phyloP scores from a whole-genome alignment of 2,329 filamentous ascomycete species.

The Diaporthe citriasiana region DNA sequence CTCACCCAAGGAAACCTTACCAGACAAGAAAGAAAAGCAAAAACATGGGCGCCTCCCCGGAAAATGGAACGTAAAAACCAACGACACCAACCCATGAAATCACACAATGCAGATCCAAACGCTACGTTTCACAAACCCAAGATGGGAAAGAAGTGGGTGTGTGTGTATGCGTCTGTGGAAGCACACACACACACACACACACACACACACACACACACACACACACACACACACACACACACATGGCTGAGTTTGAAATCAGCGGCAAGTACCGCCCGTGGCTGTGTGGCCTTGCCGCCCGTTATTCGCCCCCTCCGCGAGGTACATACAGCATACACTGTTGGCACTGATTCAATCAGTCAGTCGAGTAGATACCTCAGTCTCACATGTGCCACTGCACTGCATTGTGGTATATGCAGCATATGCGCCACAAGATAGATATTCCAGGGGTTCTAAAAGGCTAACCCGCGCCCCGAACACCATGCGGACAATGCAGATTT shows the following conservation, averaged over 20 bases:
- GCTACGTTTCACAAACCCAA: constrained; percentile 4
- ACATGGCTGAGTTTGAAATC: too few species aligned
- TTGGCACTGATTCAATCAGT: neutral
- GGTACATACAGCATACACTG: neutral
- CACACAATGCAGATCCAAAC: constrained; percentile 8
- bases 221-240: too few species aligned
- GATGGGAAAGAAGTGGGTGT: neutral
- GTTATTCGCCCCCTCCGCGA: neutral
- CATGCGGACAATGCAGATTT: constrained; percentile 20
- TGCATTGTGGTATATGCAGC: neutral
- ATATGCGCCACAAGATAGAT: neutral
- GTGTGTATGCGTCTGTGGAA: neutral
- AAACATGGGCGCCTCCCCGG: neutral
- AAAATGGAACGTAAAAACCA: neutral
- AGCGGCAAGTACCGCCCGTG: neutral
- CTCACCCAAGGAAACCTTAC: too few species aligned
- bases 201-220: too few species aligned
- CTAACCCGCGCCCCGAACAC: neutral
- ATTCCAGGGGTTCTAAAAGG: neutral
- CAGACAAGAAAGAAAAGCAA: too few species aligned
- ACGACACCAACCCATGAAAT: neutral
- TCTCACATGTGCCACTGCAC: neutral
- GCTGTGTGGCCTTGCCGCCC: neutral
- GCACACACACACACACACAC: too few species aligned
- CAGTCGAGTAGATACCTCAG: neutral